These are phyloP conservation scores for Hypoxylon lenormandii DNA, from an alignment of 495 filamentous ascomycete genomes.

Conservation along the genomic window DNA sequence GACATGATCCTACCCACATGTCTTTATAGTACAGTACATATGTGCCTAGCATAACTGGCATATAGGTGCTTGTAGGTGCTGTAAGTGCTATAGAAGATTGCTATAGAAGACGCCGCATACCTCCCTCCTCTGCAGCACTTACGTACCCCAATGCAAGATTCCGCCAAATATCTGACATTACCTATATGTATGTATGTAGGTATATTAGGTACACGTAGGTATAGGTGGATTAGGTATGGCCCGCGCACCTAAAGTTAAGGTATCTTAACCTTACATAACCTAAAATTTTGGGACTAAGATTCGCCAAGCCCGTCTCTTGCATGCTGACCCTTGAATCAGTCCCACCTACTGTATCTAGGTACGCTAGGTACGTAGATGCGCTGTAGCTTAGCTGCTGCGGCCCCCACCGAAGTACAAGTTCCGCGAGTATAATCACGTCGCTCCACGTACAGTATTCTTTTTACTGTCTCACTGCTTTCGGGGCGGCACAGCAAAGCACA, in stretches of 20 bases:
- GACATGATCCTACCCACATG: constrained; percentile 13
- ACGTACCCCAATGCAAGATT: constrained; percentile 53
- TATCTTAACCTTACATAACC: constrained; percentile 44
- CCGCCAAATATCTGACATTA: constrained; percentile 49
- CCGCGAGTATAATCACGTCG: constrained; percentile 29
- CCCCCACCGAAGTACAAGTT: constrained; percentile 32
- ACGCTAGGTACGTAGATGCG: constrained; percentile 29
- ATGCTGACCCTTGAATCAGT: constrained; percentile 30
- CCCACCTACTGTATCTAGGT: constrained; percentile 26
- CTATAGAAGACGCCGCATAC: constrained; percentile 32
- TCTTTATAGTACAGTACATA: too few relatives aligned
- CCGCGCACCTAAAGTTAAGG: not conserved
- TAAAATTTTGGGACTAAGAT: constrained; percentile 41
- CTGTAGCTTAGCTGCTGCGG: constrained; percentile 35
- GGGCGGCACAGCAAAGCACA: constrained; percentile 21
- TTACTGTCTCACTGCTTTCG: constrained; percentile 18
- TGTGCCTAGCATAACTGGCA: too few relatives aligned
- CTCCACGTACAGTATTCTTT: constrained; percentile 5
- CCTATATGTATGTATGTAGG: too few relatives aligned
- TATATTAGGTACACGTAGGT: too few relatives aligned
- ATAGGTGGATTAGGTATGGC: too few relatives aligned
- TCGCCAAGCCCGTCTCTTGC: constrained; percentile 50
- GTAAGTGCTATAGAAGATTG: too few relatives aligned
- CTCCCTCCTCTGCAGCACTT: constrained; percentile 44
- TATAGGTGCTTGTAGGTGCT: too few relatives aligned